Evolutionary conservation across 768 basidiomycete genomes (phyloP).

Genomic region (Hortiboletus campestris): DNA sequence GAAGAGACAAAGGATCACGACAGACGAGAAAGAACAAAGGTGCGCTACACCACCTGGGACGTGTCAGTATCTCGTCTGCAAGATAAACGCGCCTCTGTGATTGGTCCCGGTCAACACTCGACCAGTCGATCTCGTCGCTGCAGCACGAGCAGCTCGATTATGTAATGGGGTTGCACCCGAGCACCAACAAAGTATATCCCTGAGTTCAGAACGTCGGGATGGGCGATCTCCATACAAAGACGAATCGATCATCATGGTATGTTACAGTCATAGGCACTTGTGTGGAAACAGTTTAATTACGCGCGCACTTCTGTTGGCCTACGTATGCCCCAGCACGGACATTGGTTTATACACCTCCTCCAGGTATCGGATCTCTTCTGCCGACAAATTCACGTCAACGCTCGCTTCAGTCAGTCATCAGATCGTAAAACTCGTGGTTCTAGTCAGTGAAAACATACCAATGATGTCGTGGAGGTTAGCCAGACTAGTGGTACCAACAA

Average conservation of each 20-base stretch:
- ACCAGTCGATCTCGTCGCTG: constrained; percentile 7
- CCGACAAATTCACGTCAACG: constrained; percentile 42
- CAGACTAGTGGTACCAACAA: constrained; percentile 43
- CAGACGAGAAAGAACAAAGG: background rate
- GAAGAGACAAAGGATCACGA: background rate
- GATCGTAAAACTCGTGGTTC: background rate
- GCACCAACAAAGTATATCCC: background rate
- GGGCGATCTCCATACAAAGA: background rate
- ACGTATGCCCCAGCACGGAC: constrained; percentile 39
- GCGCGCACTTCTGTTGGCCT: background rate
- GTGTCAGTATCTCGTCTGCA: background rate
- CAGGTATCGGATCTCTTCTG: constrained; percentile 48
- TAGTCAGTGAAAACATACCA: constrained; percentile 21
- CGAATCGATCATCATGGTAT: background rate
- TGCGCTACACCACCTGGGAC: background rate
- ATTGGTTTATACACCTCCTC: constrained; percentile 45
- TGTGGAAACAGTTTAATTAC: background rate
- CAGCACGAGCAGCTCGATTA: constrained; percentile 9
- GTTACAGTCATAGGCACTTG: background rate
- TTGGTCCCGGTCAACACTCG: background rate
- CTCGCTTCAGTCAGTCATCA: constrained; percentile 24
- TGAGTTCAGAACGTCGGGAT: no score
- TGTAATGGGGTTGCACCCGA: constrained; percentile 2
- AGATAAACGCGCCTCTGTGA: constrained; percentile 4
- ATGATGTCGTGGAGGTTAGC: constrained; percentile 42